These are phyloP conservation scores for Fimicolochytrium jonesii DNA, from an alignment of 192 early-diverging fungal species.

Conservation along the genomic window DNA sequence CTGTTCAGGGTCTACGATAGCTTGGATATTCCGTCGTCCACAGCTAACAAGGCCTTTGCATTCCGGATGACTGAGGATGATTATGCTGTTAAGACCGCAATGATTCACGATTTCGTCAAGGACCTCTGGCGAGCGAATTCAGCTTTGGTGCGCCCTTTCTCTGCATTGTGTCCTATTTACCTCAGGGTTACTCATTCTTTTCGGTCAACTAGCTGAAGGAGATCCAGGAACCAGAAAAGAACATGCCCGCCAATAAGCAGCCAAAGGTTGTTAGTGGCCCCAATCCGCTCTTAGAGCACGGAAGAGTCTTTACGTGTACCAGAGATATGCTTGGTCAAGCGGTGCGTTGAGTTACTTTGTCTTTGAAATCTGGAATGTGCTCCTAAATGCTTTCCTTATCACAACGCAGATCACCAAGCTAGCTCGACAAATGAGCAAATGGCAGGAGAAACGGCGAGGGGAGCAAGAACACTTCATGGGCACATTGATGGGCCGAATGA, in stretches of 20 bases:
- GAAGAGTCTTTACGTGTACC: constrained; percentile 41
- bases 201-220: constrained; percentile 23
- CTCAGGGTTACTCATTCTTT: constrained; percentile 1
- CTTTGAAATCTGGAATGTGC: not conserved
- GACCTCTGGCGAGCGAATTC: constrained; percentile 41
- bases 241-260: too few relatives aligned
- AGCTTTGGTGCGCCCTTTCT: constrained; percentile 27
- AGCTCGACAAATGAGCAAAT: constrained; percentile 41
- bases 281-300: constrained; percentile 26
- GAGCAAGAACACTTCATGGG: constrained; percentile 47
- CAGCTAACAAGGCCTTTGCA: constrained; percentile 33
- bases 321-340: constrained; percentile 39
- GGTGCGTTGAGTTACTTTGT: constrained; percentile 15
- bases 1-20: constrained; percentile 44
- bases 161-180: constrained; percentile 5
- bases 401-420: constrained; percentile 30
- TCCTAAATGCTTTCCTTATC: not conserved
- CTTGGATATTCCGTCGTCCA: constrained; percentile 30
- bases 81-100: constrained; percentile 37
- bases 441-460: constrained; percentile 34
- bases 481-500: constrained; percentile 29
- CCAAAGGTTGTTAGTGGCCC: not conserved
- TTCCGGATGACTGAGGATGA: constrained; percentile 44
- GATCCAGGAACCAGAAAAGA: constrained; percentile 16
- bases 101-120: constrained; percentile 42